A percentile compares a stretch with the other conserved stretches of the same genome.
Conservation (phyloP, 2,329 filamentous ascomycete species). For the Cordyceps tenuipes region DNA sequence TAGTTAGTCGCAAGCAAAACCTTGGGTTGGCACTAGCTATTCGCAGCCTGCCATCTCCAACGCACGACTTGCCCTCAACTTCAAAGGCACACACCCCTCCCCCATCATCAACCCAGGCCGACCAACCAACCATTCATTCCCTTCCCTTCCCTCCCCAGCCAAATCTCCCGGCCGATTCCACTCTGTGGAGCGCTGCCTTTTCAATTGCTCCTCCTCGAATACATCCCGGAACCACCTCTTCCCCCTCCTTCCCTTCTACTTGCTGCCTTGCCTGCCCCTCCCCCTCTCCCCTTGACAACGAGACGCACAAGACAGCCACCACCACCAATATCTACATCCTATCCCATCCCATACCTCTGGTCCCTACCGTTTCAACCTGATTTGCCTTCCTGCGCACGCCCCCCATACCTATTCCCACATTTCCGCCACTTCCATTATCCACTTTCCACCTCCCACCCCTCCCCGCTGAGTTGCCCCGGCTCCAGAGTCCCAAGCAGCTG, state of each 20-base stretch:
- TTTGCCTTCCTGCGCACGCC: conserved; percentile 9
- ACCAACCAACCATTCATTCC: background rate
- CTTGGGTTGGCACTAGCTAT: conserved; percentile 6
- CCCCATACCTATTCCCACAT: background rate
- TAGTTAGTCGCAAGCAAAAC: background rate
- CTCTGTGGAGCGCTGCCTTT: conserved; percentile 6
- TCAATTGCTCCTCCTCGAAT: conserved; percentile 8
- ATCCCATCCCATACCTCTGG: background rate
- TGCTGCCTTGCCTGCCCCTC: background rate
- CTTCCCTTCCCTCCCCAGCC: background rate
- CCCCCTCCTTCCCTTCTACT: background rate
- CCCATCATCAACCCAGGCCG: background rate
- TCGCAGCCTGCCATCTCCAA: background rate
- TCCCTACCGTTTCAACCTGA: conserved; percentile 10
- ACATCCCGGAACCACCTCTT: conserved; percentile 10
- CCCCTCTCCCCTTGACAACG: background rate
- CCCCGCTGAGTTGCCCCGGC: conserved; percentile 8
- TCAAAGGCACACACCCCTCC: background rate
- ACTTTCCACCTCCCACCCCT: background rate
- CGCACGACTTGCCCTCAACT: background rate
- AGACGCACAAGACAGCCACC: no score
- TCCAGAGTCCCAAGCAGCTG: conserved; percentile 13
- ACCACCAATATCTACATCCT: background rate
- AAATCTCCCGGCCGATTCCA: conserved; percentile 14
- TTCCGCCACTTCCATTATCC: conserved; percentile 6